Evolutionary conservation across 1,284 basidiomycete genomes (phyloP), one percentile per base, ranked within the genome.

Genomic region (Microbotryum lychnidis-dioicae): DNA sequence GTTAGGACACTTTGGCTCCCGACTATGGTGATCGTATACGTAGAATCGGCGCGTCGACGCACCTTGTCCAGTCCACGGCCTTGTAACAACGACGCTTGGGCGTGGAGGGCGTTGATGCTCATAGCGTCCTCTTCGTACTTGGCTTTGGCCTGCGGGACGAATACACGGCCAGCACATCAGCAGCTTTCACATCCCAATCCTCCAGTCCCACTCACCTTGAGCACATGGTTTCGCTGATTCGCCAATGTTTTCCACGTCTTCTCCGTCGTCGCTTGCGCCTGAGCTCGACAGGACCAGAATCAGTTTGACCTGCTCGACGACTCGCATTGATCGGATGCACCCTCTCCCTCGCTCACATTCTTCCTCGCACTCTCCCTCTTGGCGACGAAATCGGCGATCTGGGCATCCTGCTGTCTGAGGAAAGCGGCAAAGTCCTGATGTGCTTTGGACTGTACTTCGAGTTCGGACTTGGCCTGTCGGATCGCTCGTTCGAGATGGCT

Each of bases 71-170:
- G 80, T 67, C 97, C 94, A 68, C 85, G 86, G 44, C 94, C 96
- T 76, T 98, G 94, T 23, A 92, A 86, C 12, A 98, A 82, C 7
- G 89, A 88, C 57, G 87, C 84, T 76, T 97, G 92, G 2, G 94
- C 94, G 4, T 92, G 94, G 75, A 89, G 93, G 9, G 90, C 87
- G 75, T 97, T 97, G 80, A 97, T 93, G 65, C 87, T 85, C 65
- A 96, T 81, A 75, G 93, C 97, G 73, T 97, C 92, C 58, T 82
- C 80, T 75, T 97, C 91, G 77, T 97, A 98, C 73, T 92, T 90
- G 74, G 96, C 91, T 66, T 89, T 84, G 2, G 94, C 89, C 76
- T 81, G 71, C 4, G 42, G 54, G 8, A 5, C 18, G 55, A 29
- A 27, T 27, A 6, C 27, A 27, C 27, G 27, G 27, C 5, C 27